Conservation (phyloP, 202 grass and related monocot genomes). For the Setaria viridis region DNA sequence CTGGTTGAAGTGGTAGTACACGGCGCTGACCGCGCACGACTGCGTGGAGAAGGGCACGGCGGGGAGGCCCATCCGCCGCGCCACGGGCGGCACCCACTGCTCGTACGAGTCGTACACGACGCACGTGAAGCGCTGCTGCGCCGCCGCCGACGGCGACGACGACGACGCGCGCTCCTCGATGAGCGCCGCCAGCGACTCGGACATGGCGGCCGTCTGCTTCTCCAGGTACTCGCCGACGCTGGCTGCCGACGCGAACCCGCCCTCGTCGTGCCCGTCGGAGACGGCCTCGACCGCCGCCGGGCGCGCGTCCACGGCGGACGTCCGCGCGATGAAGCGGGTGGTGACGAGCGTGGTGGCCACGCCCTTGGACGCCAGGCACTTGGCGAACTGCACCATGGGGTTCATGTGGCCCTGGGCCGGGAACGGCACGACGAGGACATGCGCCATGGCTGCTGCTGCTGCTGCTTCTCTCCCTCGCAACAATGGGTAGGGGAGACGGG, state of each 20-base stretch:
- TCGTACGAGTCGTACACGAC: slow-evolving; percentile 72
- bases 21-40: slow-evolving; percentile 68
- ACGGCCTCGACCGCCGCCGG: slow-evolving; percentile 49
- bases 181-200: slow-evolving; percentile 52
- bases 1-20: slow-evolving; percentile 56
- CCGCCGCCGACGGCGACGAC: no score
- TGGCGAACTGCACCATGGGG: slow-evolving; percentile 75
- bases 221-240: slow-evolving; percentile 54
- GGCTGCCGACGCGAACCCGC: slow-evolving; percentile 51
- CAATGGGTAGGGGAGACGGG: background rate
- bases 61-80: slow-evolving; percentile 28
- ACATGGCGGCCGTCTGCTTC: slow-evolving; percentile 36
- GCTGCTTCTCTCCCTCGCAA: background rate
- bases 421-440: slow-evolving; percentile 67
- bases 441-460: slow-evolving; percentile 31
- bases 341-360: slow-evolving; percentile 58
- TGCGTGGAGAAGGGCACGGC: slow-evolving; percentile 67
- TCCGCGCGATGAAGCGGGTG: slow-evolving; percentile 63
- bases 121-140: slow-evolving; percentile 48
- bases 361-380: slow-evolving; percentile 60
- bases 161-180: slow-evolving; percentile 31
- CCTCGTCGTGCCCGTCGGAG: slow-evolving; percentile 74
- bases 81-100: slow-evolving; percentile 54
- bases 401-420: slow-evolving; percentile 74
- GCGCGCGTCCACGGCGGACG: slow-evolving; percentile 34